Conservation (phyloP, 306 rosid genomes). For the Canavalia ensiformis region DNA sequence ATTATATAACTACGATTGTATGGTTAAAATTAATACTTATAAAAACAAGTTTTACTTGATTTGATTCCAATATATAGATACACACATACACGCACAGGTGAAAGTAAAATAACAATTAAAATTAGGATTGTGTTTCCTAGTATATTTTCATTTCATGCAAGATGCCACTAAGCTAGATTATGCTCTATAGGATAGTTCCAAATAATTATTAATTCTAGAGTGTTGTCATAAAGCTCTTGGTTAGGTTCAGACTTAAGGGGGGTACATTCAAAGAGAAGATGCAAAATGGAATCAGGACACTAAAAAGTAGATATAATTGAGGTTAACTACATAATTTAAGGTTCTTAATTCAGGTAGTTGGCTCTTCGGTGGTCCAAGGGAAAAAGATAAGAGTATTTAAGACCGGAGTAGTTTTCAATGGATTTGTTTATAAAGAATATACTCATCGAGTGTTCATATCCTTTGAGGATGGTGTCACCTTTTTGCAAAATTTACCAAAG, state of each 20-base stretch:
- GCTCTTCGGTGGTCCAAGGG: conserved; percentile 42
- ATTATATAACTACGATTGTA: neutral
- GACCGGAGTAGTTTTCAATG: conserved; percentile 33
- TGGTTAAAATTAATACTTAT: neutral
- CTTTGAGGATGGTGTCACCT: conserved; percentile 33
- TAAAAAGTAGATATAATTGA: conserved; percentile 41
- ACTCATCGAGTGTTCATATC: conserved; percentile 30
- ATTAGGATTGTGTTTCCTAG: conserved; percentile 2
- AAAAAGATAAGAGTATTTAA: conserved; percentile 48
- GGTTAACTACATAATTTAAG: conserved; percentile 34
- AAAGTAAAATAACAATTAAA: no score
- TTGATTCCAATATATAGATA: neutral
- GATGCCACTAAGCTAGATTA: conserved; percentile 16
- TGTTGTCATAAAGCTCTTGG: conserved; percentile 16
- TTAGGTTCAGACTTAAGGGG: conserved; percentile 9
- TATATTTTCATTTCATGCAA: conserved; percentile 37
- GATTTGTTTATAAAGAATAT: conserved; percentile 35
- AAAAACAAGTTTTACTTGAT: neutral
- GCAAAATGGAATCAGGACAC: conserved; percentile 52
- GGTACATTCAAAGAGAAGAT: conserved; percentile 44
- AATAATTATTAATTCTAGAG: conserved; percentile 16
- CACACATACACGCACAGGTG: neutral
- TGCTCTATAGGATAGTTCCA: conserved; percentile 24
- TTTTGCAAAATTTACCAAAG: conserved; percentile 34
- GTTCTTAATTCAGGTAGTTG: conserved; percentile 44